phyloP scores from a whole-genome alignment of 805 yeast species.

The Nakazawaea wyomingensis region DNA sequence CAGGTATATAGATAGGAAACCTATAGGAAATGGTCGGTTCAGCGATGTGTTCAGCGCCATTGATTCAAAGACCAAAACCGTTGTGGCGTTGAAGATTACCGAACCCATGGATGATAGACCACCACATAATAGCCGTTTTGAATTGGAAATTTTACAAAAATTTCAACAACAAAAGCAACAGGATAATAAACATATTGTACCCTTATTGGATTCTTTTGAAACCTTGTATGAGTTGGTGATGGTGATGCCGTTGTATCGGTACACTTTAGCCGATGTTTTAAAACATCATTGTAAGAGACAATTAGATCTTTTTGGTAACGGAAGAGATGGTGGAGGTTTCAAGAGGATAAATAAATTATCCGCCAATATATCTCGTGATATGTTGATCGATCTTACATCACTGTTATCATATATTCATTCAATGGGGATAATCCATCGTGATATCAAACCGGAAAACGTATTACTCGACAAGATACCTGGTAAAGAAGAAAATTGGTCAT shows the following conservation, averaged over 20 bases:
- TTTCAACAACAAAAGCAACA: slow-evolving; percentile 16
- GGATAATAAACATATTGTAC: too few relatives aligned
- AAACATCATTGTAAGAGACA: not conserved
- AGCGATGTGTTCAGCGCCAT: slow-evolving; percentile 32
- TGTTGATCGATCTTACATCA: slow-evolving; percentile 32
- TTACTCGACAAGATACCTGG: too few relatives aligned
- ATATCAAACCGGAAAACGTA: slow-evolving; percentile 71
- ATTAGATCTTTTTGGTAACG: not conserved
- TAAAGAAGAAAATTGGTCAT: slow-evolving; percentile 20
- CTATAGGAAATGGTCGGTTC: slow-evolving; percentile 31
- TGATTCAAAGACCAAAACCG: slow-evolving; percentile 9
- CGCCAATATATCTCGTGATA: slow-evolving; percentile 17
- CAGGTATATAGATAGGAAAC: not conserved
- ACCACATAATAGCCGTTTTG: slow-evolving; percentile 49
- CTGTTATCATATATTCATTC: slow-evolving; percentile 64
- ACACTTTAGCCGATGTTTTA: slow-evolving; percentile 31
- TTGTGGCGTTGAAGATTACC: slow-evolving; percentile 42
- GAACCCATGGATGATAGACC: slow-evolving; percentile 45
- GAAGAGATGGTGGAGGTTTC: not conserved
- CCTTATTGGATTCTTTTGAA: slow-evolving; percentile 15
- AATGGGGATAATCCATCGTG: slow-evolving; percentile 63
- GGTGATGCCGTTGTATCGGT: slow-evolving; percentile 34
- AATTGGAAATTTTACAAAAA: slow-evolving; percentile 32
- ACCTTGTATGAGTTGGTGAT: slow-evolving; percentile 32
- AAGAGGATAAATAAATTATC: slow-evolving; percentile 16